A percentile compares a stretch with the other conserved stretches of the same genome.
Evolutionary conservation across 352 stramenopile genomes (phyloP).

Genomic region (Phytopythium helicoides): DNA sequence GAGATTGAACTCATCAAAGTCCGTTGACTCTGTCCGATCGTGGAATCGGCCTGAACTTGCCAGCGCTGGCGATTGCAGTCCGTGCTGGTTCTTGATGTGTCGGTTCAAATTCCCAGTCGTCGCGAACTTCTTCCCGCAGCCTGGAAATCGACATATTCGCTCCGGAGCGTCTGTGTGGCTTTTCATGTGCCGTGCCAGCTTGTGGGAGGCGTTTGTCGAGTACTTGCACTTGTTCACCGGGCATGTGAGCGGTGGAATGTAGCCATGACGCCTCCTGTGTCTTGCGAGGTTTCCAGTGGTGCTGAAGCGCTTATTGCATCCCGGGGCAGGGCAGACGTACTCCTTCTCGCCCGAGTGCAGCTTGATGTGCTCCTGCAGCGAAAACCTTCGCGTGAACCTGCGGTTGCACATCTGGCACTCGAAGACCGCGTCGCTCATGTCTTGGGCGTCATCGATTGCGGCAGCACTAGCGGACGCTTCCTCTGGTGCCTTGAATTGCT

Average conservation of each 20-base stretch:
- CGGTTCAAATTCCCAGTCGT: slow-evolving; percentile 61
- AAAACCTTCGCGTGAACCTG: slow-evolving; percentile 29
- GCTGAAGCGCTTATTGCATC: slow-evolving; percentile 48
- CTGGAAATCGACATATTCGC: slow-evolving; percentile 34
- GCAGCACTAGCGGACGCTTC: too few relatives aligned
- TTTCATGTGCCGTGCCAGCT: slow-evolving; percentile 52
- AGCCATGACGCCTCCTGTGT: slow-evolving; percentile 37
- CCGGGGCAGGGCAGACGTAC: slow-evolving; percentile 32
- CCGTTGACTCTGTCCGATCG: background rate
- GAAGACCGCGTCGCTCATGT: slow-evolving; percentile 7
- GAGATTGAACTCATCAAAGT: too few relatives aligned
- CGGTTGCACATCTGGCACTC: slow-evolving; percentile 35
- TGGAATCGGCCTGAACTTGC: background rate
- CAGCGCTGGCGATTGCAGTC: slow-evolving; percentile 3
- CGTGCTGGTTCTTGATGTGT: slow-evolving; percentile 54
- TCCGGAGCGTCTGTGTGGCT: slow-evolving; percentile 31
- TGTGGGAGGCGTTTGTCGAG: slow-evolving; percentile 39
- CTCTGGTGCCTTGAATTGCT: too few relatives aligned
- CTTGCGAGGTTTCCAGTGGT: slow-evolving; percentile 48
- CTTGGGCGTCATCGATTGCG: too few relatives aligned
- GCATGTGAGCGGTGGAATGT: slow-evolving; percentile 24
- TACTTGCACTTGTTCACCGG: slow-evolving; percentile 19
- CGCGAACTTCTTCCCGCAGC: slow-evolving; percentile 65
- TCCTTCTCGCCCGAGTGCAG: slow-evolving; percentile 48
- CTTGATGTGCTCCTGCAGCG: slow-evolving; percentile 44